These are phyloP conservation scores for Glonium stellatum DNA, from an alignment of 495 filamentous ascomycete species.

Conservation along the genomic window DNA sequence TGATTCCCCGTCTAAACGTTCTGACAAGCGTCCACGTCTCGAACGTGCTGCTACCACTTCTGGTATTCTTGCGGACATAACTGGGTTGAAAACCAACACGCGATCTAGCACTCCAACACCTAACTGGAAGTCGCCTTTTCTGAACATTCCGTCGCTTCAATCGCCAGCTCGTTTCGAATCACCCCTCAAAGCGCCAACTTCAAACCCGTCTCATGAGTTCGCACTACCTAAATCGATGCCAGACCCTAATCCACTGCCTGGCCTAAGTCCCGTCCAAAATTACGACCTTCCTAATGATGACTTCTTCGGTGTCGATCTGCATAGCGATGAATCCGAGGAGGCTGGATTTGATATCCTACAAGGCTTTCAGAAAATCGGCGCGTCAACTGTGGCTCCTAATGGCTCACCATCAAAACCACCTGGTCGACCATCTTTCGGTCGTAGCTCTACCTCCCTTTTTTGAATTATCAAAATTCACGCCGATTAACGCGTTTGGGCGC, in stretches of 20 bases:
- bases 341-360: slow-evolving; percentile 72
- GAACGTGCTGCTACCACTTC: slow-evolving; percentile 51
- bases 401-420: slow-evolving; percentile 20
- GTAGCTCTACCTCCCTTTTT: slow-evolving; percentile 21
- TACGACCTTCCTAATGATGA: slow-evolving; percentile 47
- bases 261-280: slow-evolving; percentile 43
- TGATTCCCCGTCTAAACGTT: slow-evolving; percentile 70
- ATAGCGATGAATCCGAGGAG: slow-evolving; percentile 48
- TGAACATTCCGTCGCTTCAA: slow-evolving; percentile 28
- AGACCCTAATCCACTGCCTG: slow-evolving; percentile 21
- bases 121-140: slow-evolving; percentile 29
- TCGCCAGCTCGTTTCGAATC: slow-evolving; percentile 22
- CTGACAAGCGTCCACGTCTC: slow-evolving; percentile 54
- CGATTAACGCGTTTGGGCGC: slow-evolving; percentile 1
- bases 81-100: slow-evolving; percentile 35
- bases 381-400: slow-evolving; percentile 20
- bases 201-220: slow-evolving; percentile 18
- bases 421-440: slow-evolving; percentile 6
- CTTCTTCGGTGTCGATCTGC: slow-evolving; percentile 54
- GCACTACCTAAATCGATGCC: slow-evolving; percentile 14
- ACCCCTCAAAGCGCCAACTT: slow-evolving; percentile 26
- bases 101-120: slow-evolving; percentile 17
- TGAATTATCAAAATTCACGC: slow-evolving; percentile 8
- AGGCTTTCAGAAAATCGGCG: slow-evolving; percentile 85
- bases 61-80: slow-evolving; percentile 62